Base-by-base conservation (phyloP, 106 monocot species). In the Gastrodia elata region DNA sequence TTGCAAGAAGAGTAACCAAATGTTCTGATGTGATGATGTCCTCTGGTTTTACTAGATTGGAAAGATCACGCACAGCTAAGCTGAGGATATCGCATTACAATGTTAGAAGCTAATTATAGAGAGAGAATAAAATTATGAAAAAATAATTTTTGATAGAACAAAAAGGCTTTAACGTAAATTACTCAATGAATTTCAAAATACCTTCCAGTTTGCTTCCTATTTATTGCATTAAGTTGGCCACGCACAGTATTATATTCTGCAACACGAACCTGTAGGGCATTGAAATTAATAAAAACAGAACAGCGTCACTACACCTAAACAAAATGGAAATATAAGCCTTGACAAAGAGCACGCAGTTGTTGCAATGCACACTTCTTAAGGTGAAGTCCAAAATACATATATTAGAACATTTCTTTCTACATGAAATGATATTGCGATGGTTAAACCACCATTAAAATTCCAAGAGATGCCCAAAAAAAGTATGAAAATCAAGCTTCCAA, bases 181-280 rank as follows among this genome's bases (percentile, higher is more conserved):
- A 32, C 4, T 11, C 28, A 7, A 37, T 37, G 37, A 67, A 36
- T 34, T 37, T 38, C 67, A 67, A 18, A 35, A 67, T 79, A 97
- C 96, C 92, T 92, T 79, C 96, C 96, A 83, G 70, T 88, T 78
- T 97, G 96, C 64, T 92, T 97, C 84, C 96, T 85, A 75, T 97
- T 97, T 64, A 97, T 92, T 71, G 90, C 83, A 78, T 92, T 97
- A 79, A 97, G 96, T 77, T 97, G 96, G 80, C 96, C 86, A 22
- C 92, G 89, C 35, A 97, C 81, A 77, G 80, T 97, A 77, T 77
- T 92, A 71, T 97, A 97, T 75, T 97, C 96, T 18, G 92, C 82
- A 82, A 43, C 80, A 69, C 96, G 87, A 58, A 97, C 85, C 96
- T 97, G 70, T 43, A 77, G 65, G 16, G 18, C 65, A 69, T 39